phyloP scores from a whole-genome alignment of 2,329 filamentous ascomycete genomes.

The Penicillium sp. region DNA sequence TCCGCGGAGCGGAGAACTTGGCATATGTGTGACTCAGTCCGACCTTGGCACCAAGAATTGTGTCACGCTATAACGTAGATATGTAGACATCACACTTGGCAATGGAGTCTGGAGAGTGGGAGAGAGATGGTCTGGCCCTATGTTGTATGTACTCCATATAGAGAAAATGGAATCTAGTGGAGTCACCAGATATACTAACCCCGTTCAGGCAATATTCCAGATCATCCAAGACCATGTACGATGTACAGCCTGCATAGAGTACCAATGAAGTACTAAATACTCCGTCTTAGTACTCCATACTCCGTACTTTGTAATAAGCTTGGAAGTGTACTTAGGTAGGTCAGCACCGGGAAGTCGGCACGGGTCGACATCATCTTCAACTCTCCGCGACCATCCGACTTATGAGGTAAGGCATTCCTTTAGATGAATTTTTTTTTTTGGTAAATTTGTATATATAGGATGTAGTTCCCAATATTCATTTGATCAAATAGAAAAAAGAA shows the following conservation, averaged over 20 bases:
- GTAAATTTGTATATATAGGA: neutral
- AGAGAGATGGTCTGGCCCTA: neutral
- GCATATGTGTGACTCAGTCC: neutral
- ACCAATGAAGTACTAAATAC: neutral
- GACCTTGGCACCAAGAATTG: conserved; percentile 2
- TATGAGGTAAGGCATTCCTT: neutral
- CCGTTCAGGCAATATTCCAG: conserved; percentile 22
- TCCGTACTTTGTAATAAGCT: conserved; percentile 1
- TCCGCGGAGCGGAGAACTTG: conserved; percentile 8
- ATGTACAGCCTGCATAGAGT: neutral
- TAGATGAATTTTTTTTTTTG: no score
- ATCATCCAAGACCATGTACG: conserved; percentile 4
- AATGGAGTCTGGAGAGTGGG: neutral
- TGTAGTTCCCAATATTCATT: neutral
- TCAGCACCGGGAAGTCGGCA: neutral
- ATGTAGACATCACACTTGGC: conserved; percentile 1
- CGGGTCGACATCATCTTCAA: neutral
- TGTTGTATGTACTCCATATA: neutral
- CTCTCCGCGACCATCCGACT: conserved; percentile 2
- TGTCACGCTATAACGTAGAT: neutral
- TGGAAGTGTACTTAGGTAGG: neutral
- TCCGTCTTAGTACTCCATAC: no score
- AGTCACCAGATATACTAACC: conserved; percentile 13
- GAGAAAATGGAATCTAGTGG: neutral
- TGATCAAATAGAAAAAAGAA: neutral